Evolutionary conservation across 2,329 filamentous ascomycete species (phyloP).

Genomic region (Botrytis medusae): DNA sequence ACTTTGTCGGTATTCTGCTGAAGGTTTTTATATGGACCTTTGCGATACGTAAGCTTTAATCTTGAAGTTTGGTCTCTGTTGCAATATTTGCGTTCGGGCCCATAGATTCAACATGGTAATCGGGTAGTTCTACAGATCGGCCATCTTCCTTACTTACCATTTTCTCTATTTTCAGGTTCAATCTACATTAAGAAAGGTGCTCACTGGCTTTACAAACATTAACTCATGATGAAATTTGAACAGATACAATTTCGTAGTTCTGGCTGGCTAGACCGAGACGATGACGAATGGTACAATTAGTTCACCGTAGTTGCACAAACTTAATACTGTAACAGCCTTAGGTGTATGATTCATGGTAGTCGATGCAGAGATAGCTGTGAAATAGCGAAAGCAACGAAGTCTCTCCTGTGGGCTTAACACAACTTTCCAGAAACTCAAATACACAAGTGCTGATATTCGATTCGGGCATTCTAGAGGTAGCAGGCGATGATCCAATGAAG

Average conservation of each 20-base stretch:
- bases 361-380: neutral
- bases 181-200: neutral
- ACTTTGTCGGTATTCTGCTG: neutral
- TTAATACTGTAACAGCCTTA: neutral
- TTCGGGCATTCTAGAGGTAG: neutral
- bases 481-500: neutral
- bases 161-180: neutral
- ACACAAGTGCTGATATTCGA: neutral
- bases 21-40: neutral
- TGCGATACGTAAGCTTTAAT: neutral
- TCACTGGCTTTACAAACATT: neutral
- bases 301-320: neutral
- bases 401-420: neutral
- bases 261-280: neutral
- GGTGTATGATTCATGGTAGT: neutral
- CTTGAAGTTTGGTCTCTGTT: neutral
- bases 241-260: neutral
- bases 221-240: neutral
- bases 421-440: neutral
- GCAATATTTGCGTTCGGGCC: neutral
- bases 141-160: neutral
- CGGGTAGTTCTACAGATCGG: too few relatives aligned
- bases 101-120: neutral
- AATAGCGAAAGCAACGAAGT: neutral
- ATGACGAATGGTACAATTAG: neutral